Conservation (phyloP, 2,329 filamentous ascomycete species). For the Aspergillus sp. region DNA sequence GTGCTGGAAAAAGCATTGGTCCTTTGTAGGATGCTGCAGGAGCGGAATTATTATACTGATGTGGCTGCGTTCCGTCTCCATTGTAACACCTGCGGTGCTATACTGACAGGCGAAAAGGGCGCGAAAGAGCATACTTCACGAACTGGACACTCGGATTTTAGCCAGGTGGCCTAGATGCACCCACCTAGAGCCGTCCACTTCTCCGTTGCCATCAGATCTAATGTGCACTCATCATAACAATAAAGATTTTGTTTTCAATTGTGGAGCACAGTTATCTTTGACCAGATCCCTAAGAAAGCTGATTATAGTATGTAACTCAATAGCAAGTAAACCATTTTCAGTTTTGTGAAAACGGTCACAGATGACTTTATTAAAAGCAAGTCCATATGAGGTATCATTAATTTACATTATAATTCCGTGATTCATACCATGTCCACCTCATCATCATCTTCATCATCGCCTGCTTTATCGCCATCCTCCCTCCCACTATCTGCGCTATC, state of each 20-base stretch:
- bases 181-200: background rate
- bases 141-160: constrained; percentile 52
- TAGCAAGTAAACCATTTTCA: too few relatives aligned
- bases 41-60: constrained; percentile 83
- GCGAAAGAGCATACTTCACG: constrained; percentile 47
- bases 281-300: background rate
- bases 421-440: constrained; percentile 40
- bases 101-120: constrained; percentile 47
- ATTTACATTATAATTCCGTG: constrained; percentile 15
- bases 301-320: too few relatives aligned
- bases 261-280: background rate
- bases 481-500: constrained; percentile 37
- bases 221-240: background rate
- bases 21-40: constrained; percentile 65
- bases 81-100: constrained; percentile 63
- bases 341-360: too few relatives aligned
- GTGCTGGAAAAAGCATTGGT: constrained; percentile 62
- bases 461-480: constrained; percentile 31
- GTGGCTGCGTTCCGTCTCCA: constrained; percentile 75
- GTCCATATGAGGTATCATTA: constrained; percentile 11
- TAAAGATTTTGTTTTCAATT: background rate
- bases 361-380: background rate
- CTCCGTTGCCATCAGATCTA: background rate
- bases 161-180: constrained; percentile 39
- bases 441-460: constrained; percentile 39